Conservation (phyloP, 208 protist genomes). For the Tetramitus jugosus region DNA sequence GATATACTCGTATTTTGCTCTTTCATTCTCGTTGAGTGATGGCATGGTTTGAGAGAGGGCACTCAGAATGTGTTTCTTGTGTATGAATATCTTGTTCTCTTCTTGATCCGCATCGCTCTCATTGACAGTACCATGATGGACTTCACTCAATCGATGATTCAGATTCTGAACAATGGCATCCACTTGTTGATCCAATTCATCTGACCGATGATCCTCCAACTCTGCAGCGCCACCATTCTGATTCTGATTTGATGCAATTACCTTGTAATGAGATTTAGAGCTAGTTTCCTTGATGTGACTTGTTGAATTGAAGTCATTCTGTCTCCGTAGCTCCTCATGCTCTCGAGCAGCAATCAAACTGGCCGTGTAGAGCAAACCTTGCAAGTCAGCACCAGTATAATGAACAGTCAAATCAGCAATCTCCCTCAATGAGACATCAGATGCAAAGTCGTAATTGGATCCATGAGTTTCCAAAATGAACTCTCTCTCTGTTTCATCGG, state of each 20-base stretch:
- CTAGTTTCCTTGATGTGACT: no score
- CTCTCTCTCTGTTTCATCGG: conserved; percentile 57
- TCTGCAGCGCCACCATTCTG: no score
- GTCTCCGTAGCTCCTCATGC: no score
- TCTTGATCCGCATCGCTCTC: no score
- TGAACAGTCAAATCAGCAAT: conserved; percentile 26
- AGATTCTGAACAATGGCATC: no score
- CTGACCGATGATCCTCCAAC: no score
- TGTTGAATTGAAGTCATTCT: no score
- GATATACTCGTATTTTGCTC: background rate
- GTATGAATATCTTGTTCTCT: background rate
- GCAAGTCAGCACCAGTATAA: conserved; percentile 46
- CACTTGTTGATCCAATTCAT: no score
- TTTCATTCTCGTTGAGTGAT: background rate
- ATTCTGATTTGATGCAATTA: no score
- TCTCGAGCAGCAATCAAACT: background rate
- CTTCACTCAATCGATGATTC: no score
- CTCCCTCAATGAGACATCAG: conserved; percentile 25
- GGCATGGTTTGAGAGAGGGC: background rate
- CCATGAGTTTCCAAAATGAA: conserved; percentile 32
- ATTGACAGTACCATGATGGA: no score
- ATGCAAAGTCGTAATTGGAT: conserved; percentile 25
- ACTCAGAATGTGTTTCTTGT: background rate
- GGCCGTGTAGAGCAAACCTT: conserved; percentile 13
- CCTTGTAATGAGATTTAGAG: no score